phyloP scores from a whole-genome alignment of 257 asterid species.

The Primulina eburnea region DNA sequence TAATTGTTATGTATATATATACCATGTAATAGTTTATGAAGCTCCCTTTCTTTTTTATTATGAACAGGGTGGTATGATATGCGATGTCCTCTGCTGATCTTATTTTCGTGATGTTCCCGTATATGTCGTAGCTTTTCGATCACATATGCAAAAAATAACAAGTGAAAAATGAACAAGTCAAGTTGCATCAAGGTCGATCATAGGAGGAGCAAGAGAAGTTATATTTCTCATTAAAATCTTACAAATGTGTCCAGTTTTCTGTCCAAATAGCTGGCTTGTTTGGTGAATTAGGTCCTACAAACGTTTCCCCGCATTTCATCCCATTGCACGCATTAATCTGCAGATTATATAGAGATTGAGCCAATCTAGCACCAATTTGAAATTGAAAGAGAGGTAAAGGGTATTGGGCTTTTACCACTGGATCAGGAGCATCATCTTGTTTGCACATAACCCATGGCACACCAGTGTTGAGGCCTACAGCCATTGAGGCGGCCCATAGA shows the following conservation, averaged over 20 bases:
- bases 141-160: neutral
- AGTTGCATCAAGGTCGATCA: neutral
- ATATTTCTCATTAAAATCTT: conserved; percentile 25
- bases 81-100: conserved; percentile 67
- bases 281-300: conserved; percentile 86
- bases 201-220: neutral
- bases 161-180: neutral
- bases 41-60: conserved; percentile 76
- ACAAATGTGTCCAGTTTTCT: conserved; percentile 95
- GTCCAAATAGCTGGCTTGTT: conserved; percentile 92
- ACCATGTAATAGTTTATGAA: conserved; percentile 93
- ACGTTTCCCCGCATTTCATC: conserved; percentile 72
- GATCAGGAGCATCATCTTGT: conserved; percentile 91
- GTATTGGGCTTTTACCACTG: conserved; percentile 45
- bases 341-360: conserved; percentile 1
- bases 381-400: neutral
- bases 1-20: neutral
- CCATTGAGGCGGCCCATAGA: conserved; percentile 87
- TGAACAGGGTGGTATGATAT: conserved; percentile 67
- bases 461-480: conserved; percentile 67
- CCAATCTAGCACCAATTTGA: no score
- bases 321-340: conserved; percentile 95
- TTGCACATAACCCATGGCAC: conserved; percentile 98
- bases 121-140: conserved; percentile 53
- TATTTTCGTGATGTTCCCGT: conserved; percentile 50